Evolutionary conservation across 768 basidiomycete genomes (phyloP), one percentile per base, ranked within the genome.

Genomic region (Mycena latifolia): DNA sequence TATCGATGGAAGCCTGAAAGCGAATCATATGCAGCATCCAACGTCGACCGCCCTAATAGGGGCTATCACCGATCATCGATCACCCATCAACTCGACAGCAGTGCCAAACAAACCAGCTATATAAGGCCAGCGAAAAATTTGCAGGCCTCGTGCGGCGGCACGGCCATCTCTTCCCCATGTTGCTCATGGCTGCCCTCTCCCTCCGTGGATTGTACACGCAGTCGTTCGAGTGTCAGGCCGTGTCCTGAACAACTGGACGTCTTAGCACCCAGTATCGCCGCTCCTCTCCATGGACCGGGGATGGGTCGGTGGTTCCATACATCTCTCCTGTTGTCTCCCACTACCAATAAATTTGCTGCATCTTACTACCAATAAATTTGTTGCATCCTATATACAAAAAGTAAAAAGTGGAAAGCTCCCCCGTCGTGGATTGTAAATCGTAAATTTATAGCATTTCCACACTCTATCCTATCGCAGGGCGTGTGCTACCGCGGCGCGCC

Each of bases 171-270:
- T 91, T 91, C 89, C 92, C 92, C 87, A 87, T 92, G 92, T 94
- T 94, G 92, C 92, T 94, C 92, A 89, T 92, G 82, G 84, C 86
- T 81, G 89, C 84, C 77, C 81, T 77, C 69, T 70, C 74, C 72
- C 67, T 74, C 65, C 31, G 50, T 72, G 73, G 77, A 67, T 71
- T 73, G 73, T 79, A 73, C 75, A 91, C 83, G 89, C 87, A 85
- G 90, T 83, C 77, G 91, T 93, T 93, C 76, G 92, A 94, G 92
- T 92, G 92, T 94, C 92, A 92, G 83, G 89, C 84, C 85, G 91
- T 91, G 92, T 82, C 82, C 81, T 85, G 92, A 93, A 70, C 65
- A 80, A 91, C 66, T 77, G 91, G 88, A 89, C 90, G 84, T 93
- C 92, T 93, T 71, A 94, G 92, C 55, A 93, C 92, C 92, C 91